Conservation (phyloP, 352 stramenopile genomes). For the Globisporangium ultimum region DNA sequence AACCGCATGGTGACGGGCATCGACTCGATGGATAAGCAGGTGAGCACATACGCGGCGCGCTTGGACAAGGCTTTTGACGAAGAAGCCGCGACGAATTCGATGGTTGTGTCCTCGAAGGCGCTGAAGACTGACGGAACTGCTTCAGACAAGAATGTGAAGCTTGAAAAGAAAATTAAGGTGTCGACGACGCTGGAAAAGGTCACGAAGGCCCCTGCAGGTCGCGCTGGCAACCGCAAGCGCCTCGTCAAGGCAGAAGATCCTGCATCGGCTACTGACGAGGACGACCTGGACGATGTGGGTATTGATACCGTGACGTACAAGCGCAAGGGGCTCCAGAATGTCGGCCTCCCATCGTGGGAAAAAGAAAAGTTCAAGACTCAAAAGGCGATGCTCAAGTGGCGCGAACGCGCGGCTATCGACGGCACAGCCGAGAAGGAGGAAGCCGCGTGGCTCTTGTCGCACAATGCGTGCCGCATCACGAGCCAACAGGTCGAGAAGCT, state of each 20-base stretch:
- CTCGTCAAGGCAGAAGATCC: constrained; percentile 42
- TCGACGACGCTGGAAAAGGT: constrained; percentile 65
- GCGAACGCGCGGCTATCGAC: constrained; percentile 39
- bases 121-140: not conserved
- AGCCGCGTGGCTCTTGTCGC: constrained; percentile 72
- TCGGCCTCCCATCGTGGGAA: constrained; percentile 58
- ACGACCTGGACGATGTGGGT: constrained; percentile 38
- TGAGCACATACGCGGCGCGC: constrained; percentile 64
- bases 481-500: constrained; percentile 71
- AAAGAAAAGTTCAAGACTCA: constrained; percentile 51
- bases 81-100: constrained; percentile 29
- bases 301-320: constrained; percentile 63
- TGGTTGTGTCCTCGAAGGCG: constrained; percentile 6
- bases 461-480: constrained; percentile 93
- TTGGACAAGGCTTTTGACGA: constrained; percentile 68
- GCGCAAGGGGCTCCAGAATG: constrained; percentile 56
- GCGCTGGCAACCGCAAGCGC: constrained; percentile 28
- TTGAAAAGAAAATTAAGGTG: constrained; percentile 56
- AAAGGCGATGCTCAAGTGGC: constrained; percentile 49
- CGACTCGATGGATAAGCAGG: constrained; percentile 53
- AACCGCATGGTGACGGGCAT: constrained; percentile 58
- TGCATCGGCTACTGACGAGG: constrained; percentile 2
- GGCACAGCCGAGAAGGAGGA: constrained; percentile 67
- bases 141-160: constrained; percentile 21
- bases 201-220: constrained; percentile 26